phyloP scores from a whole-genome alignment of 495 filamentous ascomycete genomes.

The Neurospora terricola region DNA sequence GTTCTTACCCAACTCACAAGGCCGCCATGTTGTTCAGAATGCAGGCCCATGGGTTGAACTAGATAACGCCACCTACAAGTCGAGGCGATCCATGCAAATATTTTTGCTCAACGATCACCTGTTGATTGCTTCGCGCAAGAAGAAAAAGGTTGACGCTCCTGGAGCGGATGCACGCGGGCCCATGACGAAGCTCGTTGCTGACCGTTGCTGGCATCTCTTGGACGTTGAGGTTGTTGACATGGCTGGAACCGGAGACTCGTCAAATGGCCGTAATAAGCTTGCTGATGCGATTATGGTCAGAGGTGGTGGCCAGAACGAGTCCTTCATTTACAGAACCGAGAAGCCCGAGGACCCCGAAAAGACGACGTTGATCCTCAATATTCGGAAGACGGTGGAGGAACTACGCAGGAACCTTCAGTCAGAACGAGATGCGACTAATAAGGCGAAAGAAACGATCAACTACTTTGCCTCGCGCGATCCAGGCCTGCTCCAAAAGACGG shows the following conservation, averaged over 20 bases:
- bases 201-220: conserved; percentile 87
- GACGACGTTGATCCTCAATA: conserved; percentile 66
- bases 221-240: conserved; percentile 93
- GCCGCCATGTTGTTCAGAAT: conserved; percentile 84
- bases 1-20: conserved; percentile 82
- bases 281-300: conserved; percentile 84
- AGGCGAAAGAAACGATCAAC: conserved; percentile 68
- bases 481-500: conserved; percentile 61
- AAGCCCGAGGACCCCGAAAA: conserved; percentile 68
- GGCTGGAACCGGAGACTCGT: conserved; percentile 48
- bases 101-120: conserved; percentile 93
- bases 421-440: conserved; percentile 71
- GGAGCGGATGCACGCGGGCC: conserved; percentile 49
- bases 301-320: conserved; percentile 67
- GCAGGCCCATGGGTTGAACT: conserved; percentile 89
- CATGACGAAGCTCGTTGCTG: conserved; percentile 74
- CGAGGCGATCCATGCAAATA: conserved; percentile 72
- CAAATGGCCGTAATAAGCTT: conserved; percentile 53
- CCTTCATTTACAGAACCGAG: conserved; percentile 84
- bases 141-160: conserved; percentile 66
- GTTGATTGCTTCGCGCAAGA: conserved; percentile 80
- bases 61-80: conserved; percentile 94
- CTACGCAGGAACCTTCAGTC: conserved; percentile 70
- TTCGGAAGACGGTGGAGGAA: conserved; percentile 86
- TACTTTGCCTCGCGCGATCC: conserved; percentile 66